Evolutionary conservation across 192 early-diverging fungal species (phyloP), one percentile per base, ranked within the genome.

Genomic region (Jimgerdemannia lactiflua): DNA sequence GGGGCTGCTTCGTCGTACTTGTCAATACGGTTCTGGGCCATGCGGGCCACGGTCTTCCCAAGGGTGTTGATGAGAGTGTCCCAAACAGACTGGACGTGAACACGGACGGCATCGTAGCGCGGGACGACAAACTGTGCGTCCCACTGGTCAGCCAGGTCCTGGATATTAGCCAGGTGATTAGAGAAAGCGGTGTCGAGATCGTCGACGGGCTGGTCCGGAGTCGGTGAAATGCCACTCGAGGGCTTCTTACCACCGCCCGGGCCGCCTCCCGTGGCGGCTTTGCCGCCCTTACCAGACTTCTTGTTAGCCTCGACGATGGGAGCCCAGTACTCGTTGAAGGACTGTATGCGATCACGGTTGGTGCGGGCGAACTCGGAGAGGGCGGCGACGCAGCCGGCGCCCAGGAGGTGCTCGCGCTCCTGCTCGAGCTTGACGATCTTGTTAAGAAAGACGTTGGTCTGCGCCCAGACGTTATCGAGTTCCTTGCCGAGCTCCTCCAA

Each of bases 381-480:
- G 14, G 42, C 65, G 18, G 18, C 29, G 2, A 75, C 11, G 18
- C 78, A 80, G 3, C 70, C 74, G 6, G 71, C 69, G 14, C 81
- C 84, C 71, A 85, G 76, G 9, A 78, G 42, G 41, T 39, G 14
- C 17, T 64, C 54, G 20, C 79, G 43, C 7, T 68, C 64, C 19
- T 67, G 44, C 49, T 80, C 82, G 11, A 78, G 65, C 39, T 70
- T 4, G 17, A 39, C 17, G 4, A 83, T 29, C 41, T 64, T 40
- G 43, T 74, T 29, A 59, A 85, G 66, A 65, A 80, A 78, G 2
- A 80, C 73, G 43, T 79, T 80, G n/a, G 87, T 71, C 64, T 84
- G 89, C 71, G 78, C 82, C 92, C 93, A 94, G n/a, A 90, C 88
- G 0, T 83, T 84, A 64, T 84, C 86, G 77, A 92, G 87, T 71